phyloP scores from a whole-genome alignment of 306 rosid species.

The Trifolium repens region DNA sequence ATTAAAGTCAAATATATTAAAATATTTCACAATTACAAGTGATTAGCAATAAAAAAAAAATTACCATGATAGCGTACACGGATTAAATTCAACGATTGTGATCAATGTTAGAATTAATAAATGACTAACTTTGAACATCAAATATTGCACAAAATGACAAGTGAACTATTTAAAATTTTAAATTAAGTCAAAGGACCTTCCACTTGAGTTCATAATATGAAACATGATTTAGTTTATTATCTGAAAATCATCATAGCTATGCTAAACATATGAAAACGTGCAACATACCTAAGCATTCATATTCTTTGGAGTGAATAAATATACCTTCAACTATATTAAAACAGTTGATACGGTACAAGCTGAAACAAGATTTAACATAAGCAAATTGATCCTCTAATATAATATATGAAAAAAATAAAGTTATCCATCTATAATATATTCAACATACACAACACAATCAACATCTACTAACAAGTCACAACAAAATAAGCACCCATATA shows the following conservation, averaged over 20 bases:
- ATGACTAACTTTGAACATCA: no score
- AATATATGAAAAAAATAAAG: slow-evolving; percentile 22
- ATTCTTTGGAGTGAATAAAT: background rate
- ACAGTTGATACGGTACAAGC: slow-evolving; percentile 37
- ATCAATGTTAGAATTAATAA: no score
- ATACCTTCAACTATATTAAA: slow-evolving; percentile 31
- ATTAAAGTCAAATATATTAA: no score
- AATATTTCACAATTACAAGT: no score
- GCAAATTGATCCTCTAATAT: slow-evolving; percentile 35
- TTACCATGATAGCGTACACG: no score
- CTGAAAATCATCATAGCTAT: background rate
- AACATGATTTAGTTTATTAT: background rate
- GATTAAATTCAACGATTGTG: no score
- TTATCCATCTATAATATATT: slow-evolving; percentile 16
- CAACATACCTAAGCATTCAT: slow-evolving; percentile 21
- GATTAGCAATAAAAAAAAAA: no score
- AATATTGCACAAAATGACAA: no score
- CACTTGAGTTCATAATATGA: background rate
- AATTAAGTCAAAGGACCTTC: no score
- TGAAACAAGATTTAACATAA: slow-evolving; percentile 27
- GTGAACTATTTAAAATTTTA: no score
- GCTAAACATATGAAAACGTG: background rate
- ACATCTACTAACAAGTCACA: slow-evolving; percentile 22
- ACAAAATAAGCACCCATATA: slow-evolving; percentile 30
- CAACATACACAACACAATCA: slow-evolving; percentile 11